Percentiles rank a stretch among this genome's conserved stretches.
phyloP scores from a whole-genome alignment of 768 basidiomycete species.

The Mycena vulgaris region DNA sequence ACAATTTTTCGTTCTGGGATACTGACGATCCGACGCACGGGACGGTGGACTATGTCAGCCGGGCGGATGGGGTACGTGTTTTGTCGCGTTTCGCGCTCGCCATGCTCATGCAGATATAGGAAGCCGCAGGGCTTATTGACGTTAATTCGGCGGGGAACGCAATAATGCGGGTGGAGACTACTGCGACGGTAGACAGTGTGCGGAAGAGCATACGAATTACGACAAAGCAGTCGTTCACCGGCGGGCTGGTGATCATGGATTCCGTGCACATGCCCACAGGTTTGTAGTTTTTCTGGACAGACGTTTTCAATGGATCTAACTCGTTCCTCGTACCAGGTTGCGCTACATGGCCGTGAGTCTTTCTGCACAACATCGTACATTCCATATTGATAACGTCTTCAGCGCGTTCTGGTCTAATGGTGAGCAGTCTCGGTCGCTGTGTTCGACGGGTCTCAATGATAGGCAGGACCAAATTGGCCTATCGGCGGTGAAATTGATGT shows the following conservation, averaged over 20 bases:
- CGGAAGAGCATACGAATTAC: constrained; percentile 87
- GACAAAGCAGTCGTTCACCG: constrained; percentile 67
- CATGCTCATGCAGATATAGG: constrained; percentile 50
- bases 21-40: constrained; percentile 83
- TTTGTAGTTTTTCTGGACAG: too few species aligned
- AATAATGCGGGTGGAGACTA: constrained; percentile 92
- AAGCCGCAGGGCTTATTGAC: constrained; percentile 70
- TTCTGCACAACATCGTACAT: not conserved
- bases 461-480: constrained; percentile 74
- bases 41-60: constrained; percentile 76
- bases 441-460: not conserved
- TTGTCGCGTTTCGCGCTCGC: constrained; percentile 9
- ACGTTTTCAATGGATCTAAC: too few species aligned
- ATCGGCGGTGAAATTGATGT: constrained; percentile 64
- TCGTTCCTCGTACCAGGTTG: constrained; percentile 53
- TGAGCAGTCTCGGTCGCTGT: not conserved
- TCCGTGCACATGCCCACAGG: constrained; percentile 81
- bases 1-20: constrained; percentile 85
- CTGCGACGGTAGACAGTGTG: constrained; percentile 74
- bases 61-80: constrained; percentile 68
- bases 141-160: constrained; percentile 83
- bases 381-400: not conserved
- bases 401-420: constrained; percentile 56
- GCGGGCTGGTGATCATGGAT: constrained; percentile 74
- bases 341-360: constrained; percentile 67